phyloP scores from a whole-genome alignment of 2,329 filamentous ascomycete genomes.

The Tolypocladium sp. region DNA sequence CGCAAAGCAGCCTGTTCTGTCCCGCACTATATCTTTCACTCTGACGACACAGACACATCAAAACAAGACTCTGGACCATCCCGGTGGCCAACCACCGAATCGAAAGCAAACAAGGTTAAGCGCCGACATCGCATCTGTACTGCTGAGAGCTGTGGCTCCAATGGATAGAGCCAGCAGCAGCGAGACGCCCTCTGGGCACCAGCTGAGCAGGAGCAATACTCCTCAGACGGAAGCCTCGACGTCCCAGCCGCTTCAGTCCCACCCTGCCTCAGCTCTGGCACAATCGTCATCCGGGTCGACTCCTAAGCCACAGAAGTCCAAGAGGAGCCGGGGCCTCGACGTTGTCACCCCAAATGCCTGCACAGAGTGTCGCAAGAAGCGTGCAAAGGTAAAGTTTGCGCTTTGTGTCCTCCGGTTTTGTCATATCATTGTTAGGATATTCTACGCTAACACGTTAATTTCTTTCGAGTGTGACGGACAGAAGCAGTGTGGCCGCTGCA shows the following conservation, averaged over 20 bases:
- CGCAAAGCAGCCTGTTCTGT: no score
- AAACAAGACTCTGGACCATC: neutral
- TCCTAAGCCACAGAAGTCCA: conserved; percentile 26
- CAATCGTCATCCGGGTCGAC: conserved; percentile 11
- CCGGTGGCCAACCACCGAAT: neutral
- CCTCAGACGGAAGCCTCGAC: conserved; percentile 18
- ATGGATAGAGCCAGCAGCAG: conserved; percentile 23
- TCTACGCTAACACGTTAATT: conserved; percentile 1
- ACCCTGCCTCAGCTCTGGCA: conserved; percentile 6
- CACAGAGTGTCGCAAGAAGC: conserved; percentile 53
- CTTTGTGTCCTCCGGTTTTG: neutral
- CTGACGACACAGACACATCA: no score
- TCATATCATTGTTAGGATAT: neutral
- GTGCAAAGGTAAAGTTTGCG: conserved; percentile 40
- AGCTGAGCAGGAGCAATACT: conserved; percentile 21
- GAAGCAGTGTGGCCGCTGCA: conserved; percentile 46
- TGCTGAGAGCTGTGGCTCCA: neutral
- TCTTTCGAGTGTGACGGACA: conserved; percentile 46
- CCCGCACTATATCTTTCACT: no score
- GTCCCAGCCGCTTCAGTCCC: conserved; percentile 10
- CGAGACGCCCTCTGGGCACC: conserved; percentile 17
- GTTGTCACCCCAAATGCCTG: conserved; percentile 52
- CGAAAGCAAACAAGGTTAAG: no score
- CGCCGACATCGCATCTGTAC: no score
- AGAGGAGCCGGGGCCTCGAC: conserved; percentile 45